These are phyloP conservation scores for Comarum palustre DNA, from an alignment of 306 rosid species.

Conservation along the genomic window DNA sequence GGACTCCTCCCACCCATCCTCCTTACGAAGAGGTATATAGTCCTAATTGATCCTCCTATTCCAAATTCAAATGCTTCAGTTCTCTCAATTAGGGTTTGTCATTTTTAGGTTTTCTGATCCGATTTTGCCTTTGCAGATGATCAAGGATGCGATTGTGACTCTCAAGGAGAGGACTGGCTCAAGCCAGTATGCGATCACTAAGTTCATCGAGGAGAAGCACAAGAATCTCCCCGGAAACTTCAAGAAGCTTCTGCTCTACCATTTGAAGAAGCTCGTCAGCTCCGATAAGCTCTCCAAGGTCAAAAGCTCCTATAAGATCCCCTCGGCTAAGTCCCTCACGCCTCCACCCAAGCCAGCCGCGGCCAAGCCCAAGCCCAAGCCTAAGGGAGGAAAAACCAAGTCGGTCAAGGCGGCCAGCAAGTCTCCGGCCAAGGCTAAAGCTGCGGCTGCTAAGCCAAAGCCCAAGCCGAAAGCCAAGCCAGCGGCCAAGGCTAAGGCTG, in stretches of 20 bases:
- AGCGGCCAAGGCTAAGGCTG: slow-evolving; percentile 10
- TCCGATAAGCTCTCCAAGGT: slow-evolving; percentile 66
- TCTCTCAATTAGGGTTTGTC: not conserved
- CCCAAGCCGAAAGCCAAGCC: slow-evolving; percentile 24
- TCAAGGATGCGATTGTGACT: slow-evolving; percentile 61
- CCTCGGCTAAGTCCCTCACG: slow-evolving; percentile 15
- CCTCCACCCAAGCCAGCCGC: slow-evolving; percentile 14
- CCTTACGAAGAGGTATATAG: slow-evolving; percentile 72
- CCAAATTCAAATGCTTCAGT: not conserved
- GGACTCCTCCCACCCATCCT: slow-evolving; percentile 52
- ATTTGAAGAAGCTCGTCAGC: slow-evolving; percentile 70
- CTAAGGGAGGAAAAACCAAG: slow-evolving; percentile 20
- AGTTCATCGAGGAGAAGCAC: slow-evolving; percentile 71
- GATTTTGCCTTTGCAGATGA: slow-evolving; percentile 46
- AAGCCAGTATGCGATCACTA: slow-evolving; percentile 82
- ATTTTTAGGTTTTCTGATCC: not conserved
- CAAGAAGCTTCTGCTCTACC: slow-evolving; percentile 60
- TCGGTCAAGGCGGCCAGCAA: slow-evolving; percentile 3
- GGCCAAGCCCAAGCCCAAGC: slow-evolving; percentile 42
- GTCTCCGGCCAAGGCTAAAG: slow-evolving; percentile 14
- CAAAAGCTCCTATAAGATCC: slow-evolving; percentile 69
- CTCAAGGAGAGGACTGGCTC: slow-evolving; percentile 86
- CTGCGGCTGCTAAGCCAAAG: slow-evolving; percentile 25
- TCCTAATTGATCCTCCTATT: not conserved
- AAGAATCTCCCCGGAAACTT: slow-evolving; percentile 58